phyloP scores from a whole-genome alignment of 2,329 filamentous ascomycete genomes.

The Exophiala sp. region DNA sequence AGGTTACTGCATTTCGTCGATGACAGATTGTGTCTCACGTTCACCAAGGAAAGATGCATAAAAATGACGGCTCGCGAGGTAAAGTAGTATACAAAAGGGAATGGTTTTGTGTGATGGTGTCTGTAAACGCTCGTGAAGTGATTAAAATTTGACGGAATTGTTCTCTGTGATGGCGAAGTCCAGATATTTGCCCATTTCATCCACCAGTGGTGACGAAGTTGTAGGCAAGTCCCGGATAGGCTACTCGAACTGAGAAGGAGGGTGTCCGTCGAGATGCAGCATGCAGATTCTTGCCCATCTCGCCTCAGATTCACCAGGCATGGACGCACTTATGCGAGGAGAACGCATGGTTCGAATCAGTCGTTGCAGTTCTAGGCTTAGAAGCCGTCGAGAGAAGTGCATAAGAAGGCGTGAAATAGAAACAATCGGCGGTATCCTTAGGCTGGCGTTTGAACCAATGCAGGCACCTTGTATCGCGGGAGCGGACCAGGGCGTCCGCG shows the following conservation, averaged over 20 bases:
- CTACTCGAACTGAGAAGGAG: not conserved
- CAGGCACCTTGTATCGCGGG: slow-evolving; percentile 19
- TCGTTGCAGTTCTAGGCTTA: slow-evolving; percentile 13
- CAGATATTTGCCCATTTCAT: slow-evolving; percentile 9
- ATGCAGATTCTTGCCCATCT: slow-evolving; percentile 18
- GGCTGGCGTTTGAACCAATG: slow-evolving; percentile 15
- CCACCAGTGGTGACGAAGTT: not conserved
- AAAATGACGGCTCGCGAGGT: slow-evolving; percentile 3
- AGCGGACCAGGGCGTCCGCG: slow-evolving; percentile 20
- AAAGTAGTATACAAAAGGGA: slow-evolving; percentile 4
- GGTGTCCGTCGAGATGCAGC: slow-evolving; percentile 11
- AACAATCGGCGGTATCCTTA: slow-evolving; percentile 16
- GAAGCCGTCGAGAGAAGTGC: slow-evolving; percentile 9
- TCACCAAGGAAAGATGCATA: slow-evolving; percentile 16
- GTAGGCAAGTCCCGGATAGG: not conserved
- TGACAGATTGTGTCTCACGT: slow-evolving; percentile 25
- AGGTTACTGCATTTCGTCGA: slow-evolving; percentile 20
- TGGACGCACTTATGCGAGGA: slow-evolving; percentile 11
- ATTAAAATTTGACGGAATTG: slow-evolving; percentile 14
- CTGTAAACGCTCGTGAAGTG: slow-evolving; percentile 18
- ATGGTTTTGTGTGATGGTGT: slow-evolving; percentile 3
- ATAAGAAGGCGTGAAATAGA: slow-evolving; percentile 14
- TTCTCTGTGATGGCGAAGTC: slow-evolving; percentile 9
- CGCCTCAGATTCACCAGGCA: slow-evolving; percentile 21
- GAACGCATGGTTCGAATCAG: slow-evolving; percentile 13